These are phyloP conservation scores for Asterochloris sp. DNA, from an alignment of 139 green algal genomes.

Conservation along the genomic window DNA sequence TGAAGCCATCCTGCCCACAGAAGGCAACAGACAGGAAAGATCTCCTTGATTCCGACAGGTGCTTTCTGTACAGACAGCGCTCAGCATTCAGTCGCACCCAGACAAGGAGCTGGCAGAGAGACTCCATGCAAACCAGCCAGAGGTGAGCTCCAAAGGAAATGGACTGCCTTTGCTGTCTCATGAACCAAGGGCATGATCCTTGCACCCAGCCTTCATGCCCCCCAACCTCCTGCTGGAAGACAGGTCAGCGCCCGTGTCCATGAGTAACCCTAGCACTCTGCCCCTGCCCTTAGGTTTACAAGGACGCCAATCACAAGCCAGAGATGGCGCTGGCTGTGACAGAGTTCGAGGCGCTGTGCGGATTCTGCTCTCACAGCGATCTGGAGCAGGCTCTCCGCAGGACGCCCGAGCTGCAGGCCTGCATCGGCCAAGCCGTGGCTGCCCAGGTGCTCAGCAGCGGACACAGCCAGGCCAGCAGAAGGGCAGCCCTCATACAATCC, in stretches of 20 bases:
- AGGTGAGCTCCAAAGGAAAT: conserved; percentile 37
- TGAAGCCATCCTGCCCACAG: no score
- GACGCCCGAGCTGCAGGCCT: conserved; percentile 52
- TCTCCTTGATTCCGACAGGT: conserved; percentile 7
- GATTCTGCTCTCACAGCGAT: conserved; percentile 67
- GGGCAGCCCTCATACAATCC: conserved; percentile 45
- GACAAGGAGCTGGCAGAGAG: conserved; percentile 91
- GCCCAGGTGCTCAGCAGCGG: conserved; percentile 4
- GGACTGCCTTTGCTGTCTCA: no score
- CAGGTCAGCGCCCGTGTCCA: no score
- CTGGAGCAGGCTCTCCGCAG: conserved; percentile 44
- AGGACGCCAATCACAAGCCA: conserved; percentile 98
- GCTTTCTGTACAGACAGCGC: conserved; percentile 73
- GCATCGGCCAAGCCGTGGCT: conserved; percentile 21
- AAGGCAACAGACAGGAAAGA: not conserved
- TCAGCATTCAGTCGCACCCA: conserved; percentile 98
- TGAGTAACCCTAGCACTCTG: no score
- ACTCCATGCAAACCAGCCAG: conserved; percentile 75
- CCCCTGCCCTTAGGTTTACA: conserved; percentile 69
- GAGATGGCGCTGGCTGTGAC: conserved; percentile 96
- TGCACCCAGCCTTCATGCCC: no score
- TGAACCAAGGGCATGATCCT: no score
- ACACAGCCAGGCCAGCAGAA: not conserved
- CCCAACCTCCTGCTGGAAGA: no score
- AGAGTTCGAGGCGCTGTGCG: conserved; percentile 90